These are phyloP conservation scores for Aspergillus quadrilineatus DNA, from an alignment of 2,329 filamentous ascomycete genomes.

Conservation along the genomic window DNA sequence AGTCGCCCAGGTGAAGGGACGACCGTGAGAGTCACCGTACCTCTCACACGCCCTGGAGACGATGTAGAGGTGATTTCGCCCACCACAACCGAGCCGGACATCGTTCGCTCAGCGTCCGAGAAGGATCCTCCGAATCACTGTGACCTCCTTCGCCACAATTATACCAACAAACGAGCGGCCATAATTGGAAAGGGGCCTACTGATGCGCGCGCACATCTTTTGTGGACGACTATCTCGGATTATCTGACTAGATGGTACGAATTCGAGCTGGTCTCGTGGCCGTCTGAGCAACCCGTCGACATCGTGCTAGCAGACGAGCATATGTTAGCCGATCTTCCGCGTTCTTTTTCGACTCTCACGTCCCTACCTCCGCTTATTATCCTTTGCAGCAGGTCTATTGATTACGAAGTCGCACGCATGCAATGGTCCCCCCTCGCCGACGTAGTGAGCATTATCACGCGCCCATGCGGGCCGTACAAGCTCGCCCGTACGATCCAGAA, in stretches of 20 bases:
- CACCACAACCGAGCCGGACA: slow-evolving; percentile 3
- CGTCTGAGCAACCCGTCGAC: slow-evolving; percentile 29
- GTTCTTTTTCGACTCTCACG: slow-evolving; percentile 13
- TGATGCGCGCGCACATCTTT: slow-evolving; percentile 17
- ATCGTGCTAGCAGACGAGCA: slow-evolving; percentile 37
- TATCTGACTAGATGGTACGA: slow-evolving; percentile 41
- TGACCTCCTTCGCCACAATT: slow-evolving; percentile 26
- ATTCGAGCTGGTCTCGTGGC: slow-evolving; percentile 35
- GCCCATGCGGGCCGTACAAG: slow-evolving; percentile 44
- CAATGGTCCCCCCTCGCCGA: slow-evolving; percentile 32
- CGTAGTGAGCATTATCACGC: slow-evolving; percentile 39
- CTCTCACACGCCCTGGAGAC: slow-evolving; percentile 34
- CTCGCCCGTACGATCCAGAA: slow-evolving; percentile 38
- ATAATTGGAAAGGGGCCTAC: slow-evolving; percentile 30
- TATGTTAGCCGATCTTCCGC: slow-evolving; percentile 24
- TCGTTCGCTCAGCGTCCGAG: slow-evolving; percentile 7
- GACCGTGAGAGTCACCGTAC: slow-evolving; percentile 52
- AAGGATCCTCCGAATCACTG: slow-evolving; percentile 26
- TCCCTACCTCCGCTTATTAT: slow-evolving; percentile 37
- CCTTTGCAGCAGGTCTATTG: slow-evolving; percentile 38
- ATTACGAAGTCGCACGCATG: slow-evolving; percentile 30
- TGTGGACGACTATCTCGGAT: slow-evolving; percentile 29
- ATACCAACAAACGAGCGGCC: slow-evolving; percentile 27
- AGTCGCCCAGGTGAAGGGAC: slow-evolving; percentile 57
- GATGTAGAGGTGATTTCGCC: slow-evolving; percentile 16